Base-by-base conservation (phyloP, 1,284 basidiomycete genomes). In the Apiotrichum porosum region DNA sequence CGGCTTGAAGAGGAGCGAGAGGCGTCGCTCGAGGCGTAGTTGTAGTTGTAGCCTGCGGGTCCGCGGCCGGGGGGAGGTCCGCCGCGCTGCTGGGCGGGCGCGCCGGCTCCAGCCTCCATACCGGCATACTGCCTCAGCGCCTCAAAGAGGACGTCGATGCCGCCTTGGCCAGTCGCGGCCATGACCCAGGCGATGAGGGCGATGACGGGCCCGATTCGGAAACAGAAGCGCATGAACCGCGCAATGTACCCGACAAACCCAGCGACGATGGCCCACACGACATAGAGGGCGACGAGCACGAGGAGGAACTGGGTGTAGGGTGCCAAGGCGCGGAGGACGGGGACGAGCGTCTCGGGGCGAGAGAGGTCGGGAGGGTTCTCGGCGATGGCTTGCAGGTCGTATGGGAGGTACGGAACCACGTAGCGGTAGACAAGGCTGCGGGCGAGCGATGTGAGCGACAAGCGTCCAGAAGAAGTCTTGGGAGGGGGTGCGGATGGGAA, bases 101-200 rank as follows among this genome's bases (percentile, higher is more conserved):
- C 37, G 6, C 35, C 42, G 6, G 8, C 26, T 6, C 26, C 26
- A 28, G 26, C 26, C 6, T 6, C 26, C 9, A 66, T 30, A 17
- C 69, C 69, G 5, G 60, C 51, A 41, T 59, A 68, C 36, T 65
- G 56, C 51, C 67, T 66, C 17, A 62, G 60, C 6, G 65, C 42
- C 30, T 63, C 59, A 19, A 65, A 56, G 28, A 70, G 36, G 30
- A 69, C 66, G 23, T 60, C 61, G 41, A 69, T 60, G 14, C 60
- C 57, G 30, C 68, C 69, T 44, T 71, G 69, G 15, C 65, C 69
- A 4, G 61, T 64, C 24, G 49, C 57, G 18, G 63, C 55, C 69
- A 71, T 71, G 44, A 70, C 31, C 65, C 65, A 69, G 2, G 57
- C 63, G 22, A 66, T 55, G 18, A 71, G 33, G 5, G 60, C 68